These are phyloP conservation scores for Paracoccidioides lutzii DNA, from an alignment of 2,329 filamentous ascomycete species.

Conservation along the genomic window DNA sequence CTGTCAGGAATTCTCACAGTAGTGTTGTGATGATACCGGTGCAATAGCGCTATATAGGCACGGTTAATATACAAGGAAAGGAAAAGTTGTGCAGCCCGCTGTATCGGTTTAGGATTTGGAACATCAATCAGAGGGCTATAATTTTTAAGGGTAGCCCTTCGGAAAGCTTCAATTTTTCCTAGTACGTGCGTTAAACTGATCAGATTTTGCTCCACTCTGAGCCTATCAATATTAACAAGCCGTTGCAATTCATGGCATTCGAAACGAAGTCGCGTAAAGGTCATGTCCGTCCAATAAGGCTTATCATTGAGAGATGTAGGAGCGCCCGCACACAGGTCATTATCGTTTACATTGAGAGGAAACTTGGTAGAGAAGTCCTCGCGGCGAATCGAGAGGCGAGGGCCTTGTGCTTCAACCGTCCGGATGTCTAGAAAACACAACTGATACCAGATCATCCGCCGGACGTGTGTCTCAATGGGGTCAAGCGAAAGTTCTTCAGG, in stretches of 20 bases:
- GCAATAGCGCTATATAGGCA: conserved; percentile 53
- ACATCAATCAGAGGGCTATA: conserved; percentile 53
- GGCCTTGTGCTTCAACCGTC: conserved; percentile 62
- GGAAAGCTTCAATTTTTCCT: conserved; percentile 56
- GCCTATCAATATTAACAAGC: conserved; percentile 55
- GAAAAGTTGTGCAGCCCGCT: conserved; percentile 50
- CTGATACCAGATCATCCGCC: conserved; percentile 64
- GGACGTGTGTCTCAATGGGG: conserved; percentile 56
- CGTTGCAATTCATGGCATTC: conserved; percentile 63
- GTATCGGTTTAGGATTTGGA: conserved; percentile 39
- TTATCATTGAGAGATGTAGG: conserved; percentile 33
- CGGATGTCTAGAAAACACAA: conserved; percentile 64
- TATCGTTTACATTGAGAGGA: conserved; percentile 58
- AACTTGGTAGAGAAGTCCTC: conserved; percentile 65
- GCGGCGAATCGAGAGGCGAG: conserved; percentile 55
- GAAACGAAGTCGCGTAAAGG: conserved; percentile 55
- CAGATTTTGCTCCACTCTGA: conserved; percentile 49
- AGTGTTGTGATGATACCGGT: conserved; percentile 48
- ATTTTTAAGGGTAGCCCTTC: conserved; percentile 49
- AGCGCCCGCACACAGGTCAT: conserved; percentile 40
- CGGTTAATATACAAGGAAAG: conserved; percentile 52
- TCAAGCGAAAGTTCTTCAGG: conserved; percentile 53
- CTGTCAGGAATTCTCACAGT: conserved; percentile 34
- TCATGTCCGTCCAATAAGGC: conserved; percentile 53
- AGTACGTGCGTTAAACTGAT: conserved; percentile 52